Evolutionary conservation across 768 basidiomycete species (phyloP), one percentile per base, ranked within the genome.

Genomic region (Daedaleopsis sinensis): DNA sequence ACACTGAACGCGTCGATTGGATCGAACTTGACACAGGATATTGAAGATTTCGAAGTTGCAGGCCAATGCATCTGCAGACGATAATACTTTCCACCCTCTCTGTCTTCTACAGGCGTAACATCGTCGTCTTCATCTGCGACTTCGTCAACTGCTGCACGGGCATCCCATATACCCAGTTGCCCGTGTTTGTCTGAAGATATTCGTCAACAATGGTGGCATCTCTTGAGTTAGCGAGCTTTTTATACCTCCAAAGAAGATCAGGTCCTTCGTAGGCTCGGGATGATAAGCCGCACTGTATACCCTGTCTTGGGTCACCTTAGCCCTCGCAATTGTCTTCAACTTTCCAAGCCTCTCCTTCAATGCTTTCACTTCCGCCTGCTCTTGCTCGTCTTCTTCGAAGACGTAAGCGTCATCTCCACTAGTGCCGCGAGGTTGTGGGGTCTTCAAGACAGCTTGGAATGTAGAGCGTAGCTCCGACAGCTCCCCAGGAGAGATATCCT

Each of bases 51-150:
- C 16, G 90, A 78, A 0, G 86, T 88, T 5, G 88, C 87, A 0
- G 93, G 93, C 93, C 93, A 94, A 65, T 94, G 93, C 21, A 81
- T 76, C 69, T 94, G 93, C 52, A 94, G 73, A 11, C 86, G 83
- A 88, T 89, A 94, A 68, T 88, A 88, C 72, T 84, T 88, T 4
- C 93, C 93, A n/a, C 82, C 81, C 71, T 88, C 87, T 36, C 71
- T 67, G 39, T 83, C 80, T 18, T 69, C 68, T 21, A 21, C 46
- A 7, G 61, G 71, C 12, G 76, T 55, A 8, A 73, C 58, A 23
- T 78, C 75, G 52, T 73, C 85, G 58, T 91, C 90, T 47, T 89
- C 90, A 55, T 90, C 89, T 3, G 77, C 78, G 1, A 77, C 78
- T 66, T 91, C 90, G 35, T 90, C 89, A 21, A 74, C 66, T 10